Evolutionary conservation across 2,329 filamentous ascomycete genomes (phyloP).

Genomic region (Neopestalotiopsis clavispora): DNA sequence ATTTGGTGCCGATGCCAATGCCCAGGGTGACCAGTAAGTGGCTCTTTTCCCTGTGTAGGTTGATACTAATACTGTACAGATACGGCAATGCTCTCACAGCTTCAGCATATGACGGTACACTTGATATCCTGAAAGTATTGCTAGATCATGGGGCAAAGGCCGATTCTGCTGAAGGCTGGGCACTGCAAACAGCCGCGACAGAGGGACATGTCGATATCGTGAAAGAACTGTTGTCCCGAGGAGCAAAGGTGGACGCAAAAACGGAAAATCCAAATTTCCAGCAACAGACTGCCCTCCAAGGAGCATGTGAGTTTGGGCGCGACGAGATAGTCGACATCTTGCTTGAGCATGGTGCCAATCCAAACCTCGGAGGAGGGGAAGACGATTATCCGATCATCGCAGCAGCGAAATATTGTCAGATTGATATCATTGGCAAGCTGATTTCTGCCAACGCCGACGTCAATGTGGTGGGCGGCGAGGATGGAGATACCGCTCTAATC

Average conservation of each 20-base stretch:
- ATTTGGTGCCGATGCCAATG: slow-evolving; percentile 42
- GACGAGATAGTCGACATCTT: slow-evolving; percentile 40
- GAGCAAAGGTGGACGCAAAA: slow-evolving; percentile 40
- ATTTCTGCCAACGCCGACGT: slow-evolving; percentile 40
- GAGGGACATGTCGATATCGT: slow-evolving; percentile 42
- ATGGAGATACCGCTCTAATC: slow-evolving; percentile 41
- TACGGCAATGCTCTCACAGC: slow-evolving; percentile 43
- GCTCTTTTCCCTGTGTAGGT: too few relatives aligned
- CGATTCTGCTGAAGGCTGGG: slow-evolving; percentile 41
- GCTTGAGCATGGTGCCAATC: slow-evolving; percentile 42
- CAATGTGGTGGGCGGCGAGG: slow-evolving; percentile 39
- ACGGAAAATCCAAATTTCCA: slow-evolving; percentile 34
- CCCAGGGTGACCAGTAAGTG: slow-evolving; percentile 43
- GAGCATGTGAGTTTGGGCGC: slow-evolving; percentile 40
- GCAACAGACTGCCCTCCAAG: slow-evolving; percentile 44
- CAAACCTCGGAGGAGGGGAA: slow-evolving; percentile 40
- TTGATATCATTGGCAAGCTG: slow-evolving; percentile 40
- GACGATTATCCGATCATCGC: slow-evolving; percentile 42
- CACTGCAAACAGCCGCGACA: slow-evolving; percentile 42
- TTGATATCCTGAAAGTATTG: slow-evolving; percentile 36
- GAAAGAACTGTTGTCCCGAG: slow-evolving; percentile 37
- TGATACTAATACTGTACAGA: slow-evolving; percentile 22
- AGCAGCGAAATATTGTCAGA: slow-evolving; percentile 38
- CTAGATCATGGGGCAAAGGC: slow-evolving; percentile 38
- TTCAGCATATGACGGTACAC: slow-evolving; percentile 42